Base-by-base conservation (phyloP, 2,329 filamentous ascomycete species). In the Paraphoma sp. region DNA sequence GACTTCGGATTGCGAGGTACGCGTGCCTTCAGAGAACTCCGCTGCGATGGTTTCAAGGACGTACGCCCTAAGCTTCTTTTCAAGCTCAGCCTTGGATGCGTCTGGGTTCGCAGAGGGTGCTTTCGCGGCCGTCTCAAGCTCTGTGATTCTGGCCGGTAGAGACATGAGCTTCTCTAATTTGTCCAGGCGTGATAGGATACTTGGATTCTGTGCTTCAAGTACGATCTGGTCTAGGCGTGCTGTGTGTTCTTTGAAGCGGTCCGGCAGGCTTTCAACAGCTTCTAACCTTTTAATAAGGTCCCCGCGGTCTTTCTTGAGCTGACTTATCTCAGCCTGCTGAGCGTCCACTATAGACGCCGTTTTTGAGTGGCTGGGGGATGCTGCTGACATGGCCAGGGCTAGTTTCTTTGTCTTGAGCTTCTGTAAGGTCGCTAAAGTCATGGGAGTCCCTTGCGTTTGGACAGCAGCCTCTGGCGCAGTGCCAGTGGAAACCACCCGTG, bases 231-330 rank as follows among this genome's bases (percentile, higher is more conserved):
- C 43, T 6, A 29, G 12, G 11, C 28, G 43, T 10, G 18, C 23
- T 8, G 23, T 18, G 30, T 2, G 31, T 17, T 23, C 12, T 4
- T 28, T 10, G 3, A 40, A 6, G 7, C 28, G n/a, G 5, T 48
- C 17, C 6, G 33, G 17, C 2, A 40, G n/a, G 6, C 11, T 40
- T 40, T 48, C 46, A n/a, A 48, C 17, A 8, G 17, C 33, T 12
- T 41, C 28, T 1, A 48, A 6, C 33, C 30, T 33, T 11, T 45
- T 17, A 42, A 18, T 12, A 4, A 40, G 12, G 10, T 53, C 31
- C 12, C 55, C 51, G 30, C 51, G 29, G 18, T 53, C 56, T 43
- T 53, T 55, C 33, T 45, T 54, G 6, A 62, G 54, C 8, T 52
- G 41, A 11, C n/a, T 14, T 16, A 60, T 60, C 2, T 60, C 57